A percentile compares a stretch with the other conserved stretches of the same genome.
Evolutionary conservation across 1,139 yeast species (phyloP).

Genomic region (Suhomyces atakaporum): DNA sequence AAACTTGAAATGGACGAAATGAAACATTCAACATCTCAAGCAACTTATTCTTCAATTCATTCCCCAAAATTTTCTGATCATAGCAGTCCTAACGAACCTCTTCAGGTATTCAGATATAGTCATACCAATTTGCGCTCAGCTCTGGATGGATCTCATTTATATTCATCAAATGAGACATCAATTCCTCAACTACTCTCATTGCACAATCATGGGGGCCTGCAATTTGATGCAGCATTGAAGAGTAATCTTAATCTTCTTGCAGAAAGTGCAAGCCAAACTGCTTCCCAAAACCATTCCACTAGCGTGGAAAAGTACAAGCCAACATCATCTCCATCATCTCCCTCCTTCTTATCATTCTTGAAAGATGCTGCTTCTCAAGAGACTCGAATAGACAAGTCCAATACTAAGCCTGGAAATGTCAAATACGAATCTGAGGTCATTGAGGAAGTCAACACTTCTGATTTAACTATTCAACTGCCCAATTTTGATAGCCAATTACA

Average conservation of each 20-base stretch:
- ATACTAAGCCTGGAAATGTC: conserved; percentile 3
- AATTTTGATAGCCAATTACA: conserved; percentile 4
- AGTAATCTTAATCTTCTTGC: conserved; percentile 8
- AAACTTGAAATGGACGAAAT: not conserved
- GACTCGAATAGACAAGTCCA: not conserved
- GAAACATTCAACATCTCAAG: not conserved
- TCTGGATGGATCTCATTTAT: not conserved
- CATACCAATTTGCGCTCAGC: conserved; percentile 13
- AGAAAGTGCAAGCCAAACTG: conserved; percentile 9
- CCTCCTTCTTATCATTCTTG: conserved; percentile 23
- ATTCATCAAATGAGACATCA: conserved; percentile 6
- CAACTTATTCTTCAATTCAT: not conserved
- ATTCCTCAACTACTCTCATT: conserved; percentile 5
- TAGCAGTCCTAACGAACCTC: conserved; percentile 8
- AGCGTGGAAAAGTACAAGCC: not conserved
- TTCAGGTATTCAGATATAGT: conserved; percentile 13
- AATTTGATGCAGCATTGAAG: conserved; percentile 1
- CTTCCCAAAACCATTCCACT: not conserved
- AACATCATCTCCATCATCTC: conserved; percentile 18
- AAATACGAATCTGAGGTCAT: not conserved
- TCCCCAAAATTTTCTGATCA: conserved; percentile 3
- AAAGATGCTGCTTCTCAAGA: conserved; percentile 16
- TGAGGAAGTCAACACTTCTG: not conserved
- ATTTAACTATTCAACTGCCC: conserved; percentile 2
- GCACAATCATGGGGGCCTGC: not conserved